These are phyloP conservation scores for Phyllosticta capitalensis DNA, from an alignment of 2,329 filamentous ascomycete species.

Conservation along the genomic window DNA sequence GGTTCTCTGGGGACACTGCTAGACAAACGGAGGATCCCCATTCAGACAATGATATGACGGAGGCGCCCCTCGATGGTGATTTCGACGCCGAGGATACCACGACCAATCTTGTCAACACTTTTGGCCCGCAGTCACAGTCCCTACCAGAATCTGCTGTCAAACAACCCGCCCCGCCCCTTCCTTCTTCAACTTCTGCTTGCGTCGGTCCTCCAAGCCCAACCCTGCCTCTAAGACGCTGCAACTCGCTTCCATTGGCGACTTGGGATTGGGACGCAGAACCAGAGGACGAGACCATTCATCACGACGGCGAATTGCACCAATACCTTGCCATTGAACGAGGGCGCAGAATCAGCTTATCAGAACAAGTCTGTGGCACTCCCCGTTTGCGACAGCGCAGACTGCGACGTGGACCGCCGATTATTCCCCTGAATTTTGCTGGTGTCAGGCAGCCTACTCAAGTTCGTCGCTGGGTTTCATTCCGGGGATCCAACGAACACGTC, in stretches of 20 bases:
- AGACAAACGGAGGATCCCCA: neutral
- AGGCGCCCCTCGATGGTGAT: neutral
- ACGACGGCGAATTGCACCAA: neutral
- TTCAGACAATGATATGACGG: neutral
- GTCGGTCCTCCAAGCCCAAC: neutral
- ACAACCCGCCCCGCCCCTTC: neutral
- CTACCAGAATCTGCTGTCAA: neutral
- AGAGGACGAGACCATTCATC: neutral
- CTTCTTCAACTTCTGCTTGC: neutral
- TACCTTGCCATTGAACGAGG: neutral
- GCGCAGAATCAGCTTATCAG: neutral
- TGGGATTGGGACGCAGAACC: neutral
- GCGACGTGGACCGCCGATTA: neutral
- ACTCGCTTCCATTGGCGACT: neutral
- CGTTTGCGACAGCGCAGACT: neutral
- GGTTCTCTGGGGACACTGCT: neutral
- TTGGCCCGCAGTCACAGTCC: neutral
- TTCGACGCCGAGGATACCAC: neutral
- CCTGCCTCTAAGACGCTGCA: neutral
- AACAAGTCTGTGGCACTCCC: neutral
- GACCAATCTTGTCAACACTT: neutral
- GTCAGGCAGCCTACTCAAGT: neutral
- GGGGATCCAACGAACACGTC: neutral
- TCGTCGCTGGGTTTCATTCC: neutral
- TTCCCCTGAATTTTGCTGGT: neutral